Percentiles rank a stretch among this genome's conserved stretches.
Evolutionary conservation across 257 asterid genomes (phyloP).

Genomic region (Nicotiana sylvestris): DNA sequence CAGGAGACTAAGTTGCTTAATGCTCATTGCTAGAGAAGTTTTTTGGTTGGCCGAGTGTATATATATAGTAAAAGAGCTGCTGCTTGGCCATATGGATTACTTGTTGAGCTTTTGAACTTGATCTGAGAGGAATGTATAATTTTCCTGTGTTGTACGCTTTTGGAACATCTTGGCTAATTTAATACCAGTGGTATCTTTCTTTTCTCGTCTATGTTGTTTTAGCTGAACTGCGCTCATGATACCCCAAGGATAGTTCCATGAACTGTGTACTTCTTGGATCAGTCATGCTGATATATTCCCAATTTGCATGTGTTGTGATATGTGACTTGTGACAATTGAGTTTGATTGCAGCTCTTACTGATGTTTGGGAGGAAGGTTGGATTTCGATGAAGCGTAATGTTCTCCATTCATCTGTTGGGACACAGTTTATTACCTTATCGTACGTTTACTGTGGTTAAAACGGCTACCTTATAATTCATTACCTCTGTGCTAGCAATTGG

Average conservation of each 20-base stretch:
- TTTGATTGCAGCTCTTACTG: background rate
- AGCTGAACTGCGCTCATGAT: background rate
- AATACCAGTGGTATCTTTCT: background rate
- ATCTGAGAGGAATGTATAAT: constrained; percentile 10
- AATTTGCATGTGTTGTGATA: background rate
- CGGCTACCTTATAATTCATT: background rate
- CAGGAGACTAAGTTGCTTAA: constrained; percentile 14
- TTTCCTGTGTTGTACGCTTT: constrained; percentile 3
- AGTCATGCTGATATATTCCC: constrained; percentile 4
- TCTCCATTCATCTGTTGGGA: background rate
- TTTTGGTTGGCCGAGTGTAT: constrained; percentile 36
- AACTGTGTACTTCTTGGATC: constrained; percentile 1
- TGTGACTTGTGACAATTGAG: background rate
- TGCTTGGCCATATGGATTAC: background rate
- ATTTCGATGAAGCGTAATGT: background rate
- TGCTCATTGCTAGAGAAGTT: constrained; percentile 23
- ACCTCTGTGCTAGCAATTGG: background rate
- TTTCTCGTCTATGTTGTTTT: background rate
- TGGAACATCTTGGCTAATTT: constrained; percentile 16
- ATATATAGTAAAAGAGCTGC: constrained; percentile 25
- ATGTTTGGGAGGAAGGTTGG: background rate
- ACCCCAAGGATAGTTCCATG: background rate
- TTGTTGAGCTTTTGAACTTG: background rate
- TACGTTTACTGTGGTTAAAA: background rate
- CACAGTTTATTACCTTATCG: background rate